Evolutionary conservation across 1,139 yeast species (phyloP).

Genomic region (Debaryomycetaceae sp.): DNA sequence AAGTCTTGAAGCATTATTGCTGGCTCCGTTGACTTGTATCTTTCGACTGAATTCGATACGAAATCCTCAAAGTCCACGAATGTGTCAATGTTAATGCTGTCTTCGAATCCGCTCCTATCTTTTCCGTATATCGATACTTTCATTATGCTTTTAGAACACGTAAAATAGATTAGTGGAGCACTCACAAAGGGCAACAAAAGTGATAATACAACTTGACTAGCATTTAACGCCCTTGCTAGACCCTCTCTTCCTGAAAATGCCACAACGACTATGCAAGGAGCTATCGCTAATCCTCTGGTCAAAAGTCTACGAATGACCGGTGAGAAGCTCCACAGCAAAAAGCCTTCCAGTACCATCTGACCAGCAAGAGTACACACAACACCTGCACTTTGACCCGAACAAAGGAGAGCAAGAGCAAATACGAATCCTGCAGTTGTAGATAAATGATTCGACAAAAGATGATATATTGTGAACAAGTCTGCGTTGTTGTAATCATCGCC

Average conservation of each 20-base stretch:
- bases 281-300: constrained; percentile 80
- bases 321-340: constrained; percentile 75
- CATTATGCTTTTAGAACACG: constrained; percentile 75
- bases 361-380: constrained; percentile 97
- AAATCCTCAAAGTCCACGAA: constrained; percentile 14
- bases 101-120: constrained; percentile 28
- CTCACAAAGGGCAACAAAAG: constrained; percentile 82
- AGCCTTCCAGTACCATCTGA: constrained; percentile 95
- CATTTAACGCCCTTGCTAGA: constrained; percentile 72
- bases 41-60: constrained; percentile 11
- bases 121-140: constrained; percentile 48
- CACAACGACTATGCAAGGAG: constrained; percentile 85
- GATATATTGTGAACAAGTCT: constrained; percentile 81
- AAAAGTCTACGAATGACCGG: constrained; percentile 84
- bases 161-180: constrained; percentile 85
- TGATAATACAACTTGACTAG: constrained; percentile 84
- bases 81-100: constrained; percentile 19
- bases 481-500: constrained; percentile 54
- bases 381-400: constrained; percentile 98
- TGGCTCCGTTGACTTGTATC: constrained; percentile 35
- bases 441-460: constrained; percentile 65
- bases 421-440: constrained; percentile 92
- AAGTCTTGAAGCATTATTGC: constrained; percentile 43
- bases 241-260: constrained; percentile 81
- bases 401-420: constrained; percentile 86